Conservation (phyloP, 768 basidiomycete species). For the Mycena indigotica region DNA sequence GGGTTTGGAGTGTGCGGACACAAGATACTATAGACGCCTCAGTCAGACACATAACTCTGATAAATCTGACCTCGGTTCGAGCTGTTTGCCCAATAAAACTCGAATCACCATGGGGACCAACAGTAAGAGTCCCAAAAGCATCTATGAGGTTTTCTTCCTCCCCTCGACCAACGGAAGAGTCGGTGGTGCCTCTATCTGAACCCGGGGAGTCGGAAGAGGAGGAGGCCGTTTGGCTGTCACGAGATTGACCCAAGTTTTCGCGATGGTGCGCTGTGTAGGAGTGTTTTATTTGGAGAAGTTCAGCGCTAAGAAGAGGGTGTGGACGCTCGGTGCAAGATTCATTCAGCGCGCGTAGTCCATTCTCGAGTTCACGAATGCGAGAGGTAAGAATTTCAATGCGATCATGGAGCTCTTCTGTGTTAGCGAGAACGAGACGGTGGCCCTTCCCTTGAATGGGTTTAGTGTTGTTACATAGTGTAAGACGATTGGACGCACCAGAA, state of each 20-base stretch:
- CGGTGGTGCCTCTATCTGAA: slow-evolving; percentile 16
- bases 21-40: background rate
- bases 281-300: slow-evolving; percentile 33
- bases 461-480: slow-evolving; percentile 52
- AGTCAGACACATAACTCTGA: background rate
- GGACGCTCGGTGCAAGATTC: slow-evolving; percentile 48
- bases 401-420: slow-evolving; percentile 71
- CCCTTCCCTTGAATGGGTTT: slow-evolving; percentile 47
- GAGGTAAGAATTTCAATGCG: slow-evolving; percentile 56
- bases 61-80: slow-evolving; percentile 60
- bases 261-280: background rate
- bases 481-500: slow-evolving; percentile 4
- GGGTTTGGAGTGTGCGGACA: background rate
- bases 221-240: background rate
- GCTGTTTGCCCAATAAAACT: slow-evolving; percentile 67
- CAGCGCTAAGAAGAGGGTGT: slow-evolving; percentile 49
- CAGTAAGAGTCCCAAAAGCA: slow-evolving; percentile 54
- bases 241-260: background rate
- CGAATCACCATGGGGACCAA: slow-evolving; percentile 56
- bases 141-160: slow-evolving; percentile 46
- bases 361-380: slow-evolving; percentile 66
- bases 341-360: slow-evolving; percentile 54
- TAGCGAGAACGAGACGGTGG: slow-evolving; percentile 64
- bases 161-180: slow-evolving; percentile 1
- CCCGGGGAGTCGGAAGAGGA: slow-evolving; percentile 1